Conservation (phyloP, 495 filamentous ascomycete species). For the Neurospora tetraspora region DNA sequence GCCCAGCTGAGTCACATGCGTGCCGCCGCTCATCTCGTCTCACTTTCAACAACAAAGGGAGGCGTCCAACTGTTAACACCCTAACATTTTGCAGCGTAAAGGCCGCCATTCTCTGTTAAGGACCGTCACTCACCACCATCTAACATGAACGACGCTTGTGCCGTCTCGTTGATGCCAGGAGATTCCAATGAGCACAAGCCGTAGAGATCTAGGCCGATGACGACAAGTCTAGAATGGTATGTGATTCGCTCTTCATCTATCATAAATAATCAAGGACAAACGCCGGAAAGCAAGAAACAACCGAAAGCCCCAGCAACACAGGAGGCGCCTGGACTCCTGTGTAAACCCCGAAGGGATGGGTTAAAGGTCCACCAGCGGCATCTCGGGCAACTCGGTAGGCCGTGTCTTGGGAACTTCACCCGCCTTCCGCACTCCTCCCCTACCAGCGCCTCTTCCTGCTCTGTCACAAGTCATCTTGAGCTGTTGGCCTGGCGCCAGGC, state of each 20-base stretch:
- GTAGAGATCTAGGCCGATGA: not conserved
- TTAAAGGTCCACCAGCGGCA: not conserved
- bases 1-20: not conserved
- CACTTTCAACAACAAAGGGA: not conserved
- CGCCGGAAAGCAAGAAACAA: not conserved
- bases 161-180: not conserved
- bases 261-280: not conserved
- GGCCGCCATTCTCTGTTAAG: not conserved
- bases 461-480: conserved; percentile 7
- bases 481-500: not conserved
- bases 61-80: not conserved
- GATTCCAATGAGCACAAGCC: not conserved
- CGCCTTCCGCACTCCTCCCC: not conserved
- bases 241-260: not conserved
- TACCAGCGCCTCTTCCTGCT: not conserved
- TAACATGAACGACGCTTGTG: not conserved
- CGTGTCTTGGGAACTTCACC: conserved; percentile 4
- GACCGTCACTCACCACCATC: not conserved
- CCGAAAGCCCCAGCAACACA: not conserved
- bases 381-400: not conserved
- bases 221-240: not conserved
- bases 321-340: not conserved
- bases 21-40: not conserved
- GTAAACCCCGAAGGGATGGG: not conserved
- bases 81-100: not conserved